A percentile compares a stretch with the other conserved stretches of the same genome.
These are phyloP conservation scores for Stramenopiles sp. DNA, from an alignment of 352 stramenopile genomes.

Conservation along the genomic window DNA sequence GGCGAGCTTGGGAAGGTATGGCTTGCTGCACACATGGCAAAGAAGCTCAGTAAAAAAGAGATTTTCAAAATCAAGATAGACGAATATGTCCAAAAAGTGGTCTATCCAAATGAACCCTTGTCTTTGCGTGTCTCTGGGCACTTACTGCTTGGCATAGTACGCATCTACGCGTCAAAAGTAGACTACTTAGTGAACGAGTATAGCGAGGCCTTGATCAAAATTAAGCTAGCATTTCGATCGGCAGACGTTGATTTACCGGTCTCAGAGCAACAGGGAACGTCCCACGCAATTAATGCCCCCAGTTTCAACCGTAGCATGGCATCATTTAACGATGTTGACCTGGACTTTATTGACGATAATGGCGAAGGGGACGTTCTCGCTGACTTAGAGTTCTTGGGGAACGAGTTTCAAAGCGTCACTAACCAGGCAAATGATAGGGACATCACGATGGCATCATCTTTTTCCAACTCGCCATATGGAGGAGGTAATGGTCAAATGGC, in stretches of 20 bases:
- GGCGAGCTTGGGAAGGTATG: conserved; percentile 95
- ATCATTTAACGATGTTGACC: neutral
- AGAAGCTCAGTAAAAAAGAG: conserved; percentile 93
- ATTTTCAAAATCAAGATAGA: conserved; percentile 94
- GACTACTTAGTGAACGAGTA: conserved; percentile 96
- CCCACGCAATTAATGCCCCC: conserved; percentile 51
- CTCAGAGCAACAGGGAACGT: conserved; percentile 38
- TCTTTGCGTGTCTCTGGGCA: conserved; percentile 89
- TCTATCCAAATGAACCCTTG: conserved; percentile 84
- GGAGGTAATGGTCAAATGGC: neutral
- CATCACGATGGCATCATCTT: conserved; percentile 6
- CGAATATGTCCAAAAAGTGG: conserved; percentile 71
- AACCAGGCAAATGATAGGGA: neutral
- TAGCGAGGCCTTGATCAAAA: conserved; percentile 94
- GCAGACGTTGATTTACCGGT: conserved; percentile 49
- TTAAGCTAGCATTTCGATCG: conserved; percentile 85
- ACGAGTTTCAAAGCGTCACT: neutral
- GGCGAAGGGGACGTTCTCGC: neutral
- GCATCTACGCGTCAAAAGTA: conserved; percentile 93
- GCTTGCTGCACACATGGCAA: conserved; percentile 96
- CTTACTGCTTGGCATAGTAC: conserved; percentile 88
- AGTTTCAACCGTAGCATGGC: conserved; percentile 30
- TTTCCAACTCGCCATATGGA: neutral
- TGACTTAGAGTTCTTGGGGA: neutral
- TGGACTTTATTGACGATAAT: neutral